Evolutionary conservation across 2,329 filamentous ascomycete species (phyloP).

Genomic region (Fonsecaea erecta): DNA sequence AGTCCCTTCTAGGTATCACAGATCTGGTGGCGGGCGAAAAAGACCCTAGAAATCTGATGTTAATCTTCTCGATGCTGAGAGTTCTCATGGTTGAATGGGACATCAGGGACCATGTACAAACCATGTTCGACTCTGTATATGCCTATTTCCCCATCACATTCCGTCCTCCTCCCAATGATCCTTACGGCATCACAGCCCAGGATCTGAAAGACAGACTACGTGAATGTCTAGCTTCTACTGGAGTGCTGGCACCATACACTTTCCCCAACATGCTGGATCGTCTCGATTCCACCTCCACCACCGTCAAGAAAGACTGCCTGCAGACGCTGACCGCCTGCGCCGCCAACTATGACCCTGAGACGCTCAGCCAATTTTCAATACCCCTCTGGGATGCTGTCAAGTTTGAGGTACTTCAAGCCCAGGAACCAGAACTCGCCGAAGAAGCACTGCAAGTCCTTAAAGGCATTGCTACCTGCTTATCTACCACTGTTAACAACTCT

Average conservation of each 20-base stretch:
- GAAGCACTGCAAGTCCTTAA: slow-evolving; percentile 62
- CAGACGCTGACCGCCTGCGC: slow-evolving; percentile 66
- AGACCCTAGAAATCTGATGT: slow-evolving; percentile 71
- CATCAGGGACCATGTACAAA: slow-evolving; percentile 63
- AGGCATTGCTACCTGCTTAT: slow-evolving; percentile 61
- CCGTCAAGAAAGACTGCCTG: slow-evolving; percentile 71
- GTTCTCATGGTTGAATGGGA: slow-evolving; percentile 72
- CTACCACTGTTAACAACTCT: slow-evolving; percentile 47
- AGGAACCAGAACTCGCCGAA: slow-evolving; percentile 68
- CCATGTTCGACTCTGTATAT: slow-evolving; percentile 70
- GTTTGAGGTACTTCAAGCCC: slow-evolving; percentile 69
- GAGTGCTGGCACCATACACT: slow-evolving; percentile 67
- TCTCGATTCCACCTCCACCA: slow-evolving; percentile 69
- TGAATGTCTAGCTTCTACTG: slow-evolving; percentile 66
- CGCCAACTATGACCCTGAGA: slow-evolving; percentile 61
- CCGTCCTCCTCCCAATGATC: slow-evolving; percentile 69
- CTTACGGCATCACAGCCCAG: slow-evolving; percentile 71
- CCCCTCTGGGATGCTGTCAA: slow-evolving; percentile 71
- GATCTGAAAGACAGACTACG: slow-evolving; percentile 68
- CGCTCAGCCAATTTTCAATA: slow-evolving; percentile 66
- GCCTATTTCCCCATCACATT: slow-evolving; percentile 76
- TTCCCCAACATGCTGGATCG: slow-evolving; percentile 72
- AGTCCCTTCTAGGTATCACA: slow-evolving; percentile 65
- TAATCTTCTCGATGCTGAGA: slow-evolving; percentile 69
- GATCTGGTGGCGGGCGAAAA: slow-evolving; percentile 71